Percentiles rank a stretch among this genome's conserved stretches.
These are phyloP conservation scores for Amoebophrya sp. DNA, from an alignment of 169 alveolate genomes.

Conservation along the genomic window DNA sequence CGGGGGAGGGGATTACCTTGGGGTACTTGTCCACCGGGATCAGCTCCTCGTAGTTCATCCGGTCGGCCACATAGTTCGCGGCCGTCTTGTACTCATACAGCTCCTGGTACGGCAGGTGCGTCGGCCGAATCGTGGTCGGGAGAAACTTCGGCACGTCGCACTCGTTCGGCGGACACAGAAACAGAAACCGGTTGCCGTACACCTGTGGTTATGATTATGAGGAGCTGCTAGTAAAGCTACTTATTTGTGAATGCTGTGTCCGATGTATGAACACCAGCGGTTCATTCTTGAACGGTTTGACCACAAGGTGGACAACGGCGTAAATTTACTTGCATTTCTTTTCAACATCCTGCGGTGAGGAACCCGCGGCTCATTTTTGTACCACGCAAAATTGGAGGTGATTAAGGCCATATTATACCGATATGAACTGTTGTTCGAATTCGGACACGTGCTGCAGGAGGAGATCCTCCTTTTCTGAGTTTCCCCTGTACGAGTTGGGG, in stretches of 20 bases:
- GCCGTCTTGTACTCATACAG: slow-evolving; percentile 49
- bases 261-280: no score
- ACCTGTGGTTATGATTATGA: no score
- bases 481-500: slow-evolving; percentile 23
- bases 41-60: slow-evolving; percentile 53
- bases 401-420: no score
- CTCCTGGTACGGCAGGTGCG: slow-evolving; percentile 53
- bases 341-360: no score
- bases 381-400: no score
- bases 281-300: no score
- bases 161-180: slow-evolving; percentile 58
- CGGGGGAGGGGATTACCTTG: slow-evolving; percentile 50
- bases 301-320: no score
- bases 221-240: no score
- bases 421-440: slow-evolving; percentile 43
- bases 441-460: slow-evolving; percentile 56
- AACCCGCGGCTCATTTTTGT: no score
- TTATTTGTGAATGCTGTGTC: no score
- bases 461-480: slow-evolving; percentile 55
- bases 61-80: slow-evolving; percentile 48
- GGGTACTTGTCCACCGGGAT: slow-evolving; percentile 48
- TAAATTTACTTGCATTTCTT: no score
- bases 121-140: slow-evolving; percentile 57
- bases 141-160: slow-evolving; percentile 55
- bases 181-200: slow-evolving; percentile 40